Conservation (phyloP, 148 eudicot genomes). For the Nyssa sinensis region DNA sequence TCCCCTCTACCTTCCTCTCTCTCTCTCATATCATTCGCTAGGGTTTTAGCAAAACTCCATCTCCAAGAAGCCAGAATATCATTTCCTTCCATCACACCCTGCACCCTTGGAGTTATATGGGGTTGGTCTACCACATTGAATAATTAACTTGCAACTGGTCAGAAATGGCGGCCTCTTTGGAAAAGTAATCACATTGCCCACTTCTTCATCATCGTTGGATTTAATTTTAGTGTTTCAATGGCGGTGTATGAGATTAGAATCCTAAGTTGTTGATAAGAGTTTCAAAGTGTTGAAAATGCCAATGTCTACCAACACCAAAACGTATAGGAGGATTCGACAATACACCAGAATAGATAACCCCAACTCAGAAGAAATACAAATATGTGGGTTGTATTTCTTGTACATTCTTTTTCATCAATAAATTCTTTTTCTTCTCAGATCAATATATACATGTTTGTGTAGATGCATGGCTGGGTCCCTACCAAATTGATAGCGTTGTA, state of each 20-base stretch:
- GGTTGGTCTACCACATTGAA: constrained; percentile 15
- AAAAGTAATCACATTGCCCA: constrained; percentile 7
- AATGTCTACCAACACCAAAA: no score
- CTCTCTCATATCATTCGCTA: background rate
- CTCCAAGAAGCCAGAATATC: constrained; percentile 20
- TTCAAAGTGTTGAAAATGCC: background rate
- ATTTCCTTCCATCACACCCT: constrained; percentile 5
- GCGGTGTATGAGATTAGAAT: constrained; percentile 7
- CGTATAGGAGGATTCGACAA: no score
- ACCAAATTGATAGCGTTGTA: no score
- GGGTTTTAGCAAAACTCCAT: constrained; percentile 21
- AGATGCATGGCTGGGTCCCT: background rate
- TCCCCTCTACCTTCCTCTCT: no score
- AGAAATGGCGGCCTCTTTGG: constrained; percentile 16
- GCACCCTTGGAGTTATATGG: constrained; percentile 14
- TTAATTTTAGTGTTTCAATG: background rate
- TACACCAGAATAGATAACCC: no score
- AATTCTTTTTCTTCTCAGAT: no score
- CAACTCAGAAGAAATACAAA: no score
- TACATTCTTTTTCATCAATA: no score
- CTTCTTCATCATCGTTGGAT: background rate
- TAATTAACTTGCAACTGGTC: constrained; percentile 6
- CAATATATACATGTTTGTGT: no score
- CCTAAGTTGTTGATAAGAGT: constrained; percentile 22
- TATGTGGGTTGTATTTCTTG: no score